phyloP scores from a whole-genome alignment of 2,329 filamentous ascomycete species.

The Aspergillus flavus region DNA sequence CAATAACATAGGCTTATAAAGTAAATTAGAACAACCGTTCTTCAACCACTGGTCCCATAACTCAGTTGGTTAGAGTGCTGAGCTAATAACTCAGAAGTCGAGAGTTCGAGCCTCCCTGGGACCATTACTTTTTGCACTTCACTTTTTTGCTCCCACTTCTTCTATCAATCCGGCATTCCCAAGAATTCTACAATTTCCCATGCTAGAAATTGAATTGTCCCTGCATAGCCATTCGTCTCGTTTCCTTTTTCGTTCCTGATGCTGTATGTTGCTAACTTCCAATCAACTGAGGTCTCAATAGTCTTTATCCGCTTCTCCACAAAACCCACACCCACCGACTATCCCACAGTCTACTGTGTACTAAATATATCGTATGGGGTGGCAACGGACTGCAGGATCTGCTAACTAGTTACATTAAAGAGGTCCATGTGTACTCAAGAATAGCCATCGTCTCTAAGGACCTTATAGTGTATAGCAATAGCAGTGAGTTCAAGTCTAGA shows the following conservation, averaged over 20 bases:
- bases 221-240: not conserved
- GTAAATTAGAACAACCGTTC: not conserved
- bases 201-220: not conserved
- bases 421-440: not conserved
- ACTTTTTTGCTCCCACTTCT: not conserved
- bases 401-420: not conserved
- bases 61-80: slow-evolving; percentile 6
- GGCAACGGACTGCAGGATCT: not conserved
- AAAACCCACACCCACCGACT: not conserved
- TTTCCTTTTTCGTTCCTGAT: not conserved
- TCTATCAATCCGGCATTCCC: not conserved
- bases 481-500: not conserved
- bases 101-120: slow-evolving; percentile 7
- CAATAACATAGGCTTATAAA: not conserved
- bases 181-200: not conserved
- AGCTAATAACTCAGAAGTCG: slow-evolving; percentile 7
- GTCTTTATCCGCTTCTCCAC: slow-evolving; percentile 4
- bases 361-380: not conserved
- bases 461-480: not conserved
- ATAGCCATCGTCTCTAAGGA: not conserved
- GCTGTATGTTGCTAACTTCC: not conserved
- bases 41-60: not conserved
- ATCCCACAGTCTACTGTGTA: not conserved
- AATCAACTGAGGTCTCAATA: not conserved
- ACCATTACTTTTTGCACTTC: not conserved